These are phyloP conservation scores for Triticum urartu DNA, from an alignment of 176 grass and related monocot species.

Conservation along the genomic window DNA sequence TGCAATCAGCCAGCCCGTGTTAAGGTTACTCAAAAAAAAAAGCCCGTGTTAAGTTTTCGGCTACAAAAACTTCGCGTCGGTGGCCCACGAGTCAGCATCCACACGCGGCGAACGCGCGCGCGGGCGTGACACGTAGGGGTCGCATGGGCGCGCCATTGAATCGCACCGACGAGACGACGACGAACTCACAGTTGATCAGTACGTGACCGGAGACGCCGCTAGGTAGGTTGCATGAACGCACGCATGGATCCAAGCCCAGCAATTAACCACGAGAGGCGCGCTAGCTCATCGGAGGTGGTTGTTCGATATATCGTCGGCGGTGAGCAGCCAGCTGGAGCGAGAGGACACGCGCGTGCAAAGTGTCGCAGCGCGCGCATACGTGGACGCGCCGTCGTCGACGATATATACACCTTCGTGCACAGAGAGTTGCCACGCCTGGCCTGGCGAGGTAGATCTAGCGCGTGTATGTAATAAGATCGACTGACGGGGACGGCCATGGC, in stretches of 20 bases:
- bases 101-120: background rate
- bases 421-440: background rate
- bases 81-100: background rate
- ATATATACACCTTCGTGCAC: background rate
- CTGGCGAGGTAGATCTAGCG: background rate
- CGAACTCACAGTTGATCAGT: background rate
- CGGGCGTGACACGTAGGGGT: no score
- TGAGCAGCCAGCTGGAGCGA: no score
- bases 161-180: background rate
- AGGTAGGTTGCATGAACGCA: background rate
- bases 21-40: no score
- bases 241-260: background rate
- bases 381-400: background rate
- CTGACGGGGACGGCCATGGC: background rate
- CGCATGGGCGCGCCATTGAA: background rate
- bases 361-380: background rate
- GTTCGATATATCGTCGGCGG: background rate
- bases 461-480: background rate
- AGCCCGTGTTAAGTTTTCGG: no score
- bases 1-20: no score
- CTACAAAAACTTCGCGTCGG: background rate
- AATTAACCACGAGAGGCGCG: background rate
- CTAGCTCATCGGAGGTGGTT: background rate
- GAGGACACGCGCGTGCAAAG: no score
- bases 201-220: background rate